Evolutionary conservation across 106 monocot species (phyloP), one percentile per base, ranked within the genome.

Genomic region (Allium fistulosum): DNA sequence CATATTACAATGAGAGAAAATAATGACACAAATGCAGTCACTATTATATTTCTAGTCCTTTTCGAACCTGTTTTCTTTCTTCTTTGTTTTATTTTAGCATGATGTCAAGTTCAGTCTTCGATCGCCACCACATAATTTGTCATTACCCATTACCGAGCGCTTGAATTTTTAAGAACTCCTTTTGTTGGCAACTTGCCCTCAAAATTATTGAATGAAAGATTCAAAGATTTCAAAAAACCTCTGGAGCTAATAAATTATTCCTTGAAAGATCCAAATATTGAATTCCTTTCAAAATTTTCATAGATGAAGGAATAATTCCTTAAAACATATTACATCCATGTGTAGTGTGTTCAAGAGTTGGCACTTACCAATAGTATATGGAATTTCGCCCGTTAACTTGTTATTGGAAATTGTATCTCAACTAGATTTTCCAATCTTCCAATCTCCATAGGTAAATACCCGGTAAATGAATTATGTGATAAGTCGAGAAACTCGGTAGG

Each of bases 201-300:
- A 17, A 75, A 68, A 52, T 75, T 17, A 14, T 75, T 75, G 68
- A 68, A 75, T 18, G 75, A 68, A 13, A 75, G 68, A 48, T 75
- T 75, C 17, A 75, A 48, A 61, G 6, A 10, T 15, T 51, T 48
- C 13, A 7, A 69, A 26, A 48, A 71, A 71, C 22, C 2, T 58
- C 11, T 7, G 70, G 77, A 13, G 70, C 71, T 10, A 63, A 77
- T 10, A 79, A 49, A 28, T 73, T 79, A 11, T 73, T 79, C 7
- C 55, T 3, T 16, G 72, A 72, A 37, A 79, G 67, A 79, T 79
- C 72, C 12, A 79, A 52, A 46, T 50, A 26, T 17, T 48, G 48
- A 17, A 79, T 67, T 48, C 67, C 78, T 57, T 49, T 68, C 27
- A 79, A 37, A 52, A 49, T 69, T 18, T 62, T 62, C 18, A 73